Conservation (phyloP, 495 filamentous ascomycete genomes). For the Lichenothelia convexa region DNA sequence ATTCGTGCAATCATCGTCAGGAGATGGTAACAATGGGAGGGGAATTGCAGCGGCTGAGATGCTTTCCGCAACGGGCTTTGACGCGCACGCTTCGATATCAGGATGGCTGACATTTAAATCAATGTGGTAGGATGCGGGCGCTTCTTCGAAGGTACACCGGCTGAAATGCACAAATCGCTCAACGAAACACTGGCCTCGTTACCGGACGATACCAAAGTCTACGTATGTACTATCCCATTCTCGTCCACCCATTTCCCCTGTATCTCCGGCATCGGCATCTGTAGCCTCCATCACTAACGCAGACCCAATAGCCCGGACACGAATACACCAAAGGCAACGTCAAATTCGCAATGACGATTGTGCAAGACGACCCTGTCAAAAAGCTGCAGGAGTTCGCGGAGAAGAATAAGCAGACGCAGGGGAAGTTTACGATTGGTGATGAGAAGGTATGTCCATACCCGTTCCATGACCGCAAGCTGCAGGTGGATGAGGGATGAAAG, state of each 20-base stretch:
- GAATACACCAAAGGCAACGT: constrained; percentile 94
- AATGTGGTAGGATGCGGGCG: constrained; percentile 64
- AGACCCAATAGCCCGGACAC: constrained; percentile 61
- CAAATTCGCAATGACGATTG: constrained; percentile 61
- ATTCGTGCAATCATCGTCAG: no score
- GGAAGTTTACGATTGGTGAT: constrained; percentile 91
- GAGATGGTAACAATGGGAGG: no score
- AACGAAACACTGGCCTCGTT: constrained; percentile 67
- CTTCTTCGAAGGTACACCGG: constrained; percentile 85
- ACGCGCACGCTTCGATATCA: background rate
- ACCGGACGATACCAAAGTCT: constrained; percentile 87
- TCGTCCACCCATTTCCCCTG: background rate
- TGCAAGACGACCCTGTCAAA: constrained; percentile 55
- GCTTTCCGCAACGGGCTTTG: no score
- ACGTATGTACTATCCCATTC: constrained; percentile 31
- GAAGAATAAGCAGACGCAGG: constrained; percentile 71
- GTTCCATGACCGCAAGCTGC: background rate
- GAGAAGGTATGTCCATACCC: constrained; percentile 53
- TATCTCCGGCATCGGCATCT: background rate
- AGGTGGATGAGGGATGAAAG: background rate
- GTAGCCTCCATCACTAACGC: no score
- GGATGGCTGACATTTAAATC: constrained; percentile 1
- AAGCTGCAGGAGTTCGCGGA: constrained; percentile 61
- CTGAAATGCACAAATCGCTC: constrained; percentile 81
- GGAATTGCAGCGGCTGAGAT: no score